These are phyloP conservation scores for Talaromyces amestolkiae DNA, from an alignment of 2,329 filamentous ascomycete genomes.

Conservation along the genomic window DNA sequence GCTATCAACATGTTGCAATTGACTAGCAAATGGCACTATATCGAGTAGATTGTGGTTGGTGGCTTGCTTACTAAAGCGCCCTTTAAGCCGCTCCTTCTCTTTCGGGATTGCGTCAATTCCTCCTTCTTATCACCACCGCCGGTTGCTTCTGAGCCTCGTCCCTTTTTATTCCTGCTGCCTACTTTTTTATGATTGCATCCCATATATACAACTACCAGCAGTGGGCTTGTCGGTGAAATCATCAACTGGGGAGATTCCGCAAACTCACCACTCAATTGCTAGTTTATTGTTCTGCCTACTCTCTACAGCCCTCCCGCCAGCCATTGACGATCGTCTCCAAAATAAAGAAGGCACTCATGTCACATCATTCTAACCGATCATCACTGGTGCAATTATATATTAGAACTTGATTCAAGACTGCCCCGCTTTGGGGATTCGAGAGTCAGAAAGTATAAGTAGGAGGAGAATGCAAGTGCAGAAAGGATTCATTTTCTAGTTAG, in stretches of 20 bases:
- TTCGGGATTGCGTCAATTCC: not conserved
- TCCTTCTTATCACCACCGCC: not conserved
- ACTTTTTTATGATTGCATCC: not conserved
- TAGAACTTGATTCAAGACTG: not conserved
- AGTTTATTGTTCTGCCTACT: constrained; percentile 14
- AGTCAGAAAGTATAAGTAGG: not conserved
- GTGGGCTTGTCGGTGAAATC: not conserved
- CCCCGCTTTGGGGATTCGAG: not conserved
- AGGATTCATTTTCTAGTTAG: not conserved
- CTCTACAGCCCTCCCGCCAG: not conserved
- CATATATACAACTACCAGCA: not conserved
- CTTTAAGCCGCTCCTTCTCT: not conserved
- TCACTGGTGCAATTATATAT: not conserved
- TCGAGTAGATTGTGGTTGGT: not conserved
- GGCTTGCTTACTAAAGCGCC: not conserved
- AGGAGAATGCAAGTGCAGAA: not conserved
- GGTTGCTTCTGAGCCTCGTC: not conserved
- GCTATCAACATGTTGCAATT: not conserved
- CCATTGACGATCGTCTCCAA: not conserved
- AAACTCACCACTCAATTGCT: not conserved
- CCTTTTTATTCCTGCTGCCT: not conserved
- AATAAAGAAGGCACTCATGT: not conserved
- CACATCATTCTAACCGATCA: not conserved
- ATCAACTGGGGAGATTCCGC: not conserved
- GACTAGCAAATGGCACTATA: not conserved